phyloP scores from a whole-genome alignment of 495 filamentous ascomycete species.

The Talaromyces proteolyticus region DNA sequence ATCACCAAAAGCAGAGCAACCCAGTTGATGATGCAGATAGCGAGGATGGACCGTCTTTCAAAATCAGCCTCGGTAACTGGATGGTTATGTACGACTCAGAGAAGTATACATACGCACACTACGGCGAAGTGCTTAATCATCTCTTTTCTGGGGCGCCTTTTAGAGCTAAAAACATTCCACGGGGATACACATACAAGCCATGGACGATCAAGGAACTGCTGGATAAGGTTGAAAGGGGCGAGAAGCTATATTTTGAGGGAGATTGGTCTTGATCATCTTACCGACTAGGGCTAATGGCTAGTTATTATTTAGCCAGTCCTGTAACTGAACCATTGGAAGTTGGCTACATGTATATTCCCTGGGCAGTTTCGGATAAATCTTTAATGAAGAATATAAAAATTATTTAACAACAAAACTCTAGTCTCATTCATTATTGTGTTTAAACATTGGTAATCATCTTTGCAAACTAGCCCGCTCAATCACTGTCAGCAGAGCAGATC shows the following conservation, averaged over 20 bases:
- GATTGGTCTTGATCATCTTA: slow-evolving; percentile 5
- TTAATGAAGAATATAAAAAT: too few species aligned
- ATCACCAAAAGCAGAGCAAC: slow-evolving; percentile 48
- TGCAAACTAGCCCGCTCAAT: too few species aligned
- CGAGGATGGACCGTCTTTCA: slow-evolving; percentile 51
- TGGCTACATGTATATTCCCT: too few species aligned
- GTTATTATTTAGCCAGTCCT: too few species aligned
- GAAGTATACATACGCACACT: slow-evolving; percentile 49
- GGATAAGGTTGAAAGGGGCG: slow-evolving; percentile 25
- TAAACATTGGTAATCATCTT: too few species aligned
- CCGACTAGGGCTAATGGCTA: too few species aligned
- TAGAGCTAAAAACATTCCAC: slow-evolving; percentile 28
- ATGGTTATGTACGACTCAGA: slow-evolving; percentile 59
- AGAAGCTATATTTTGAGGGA: slow-evolving; percentile 16
- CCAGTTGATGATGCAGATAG: slow-evolving; percentile 51
- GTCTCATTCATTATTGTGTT: too few species aligned
- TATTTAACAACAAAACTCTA: too few species aligned
- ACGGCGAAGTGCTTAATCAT: slow-evolving; percentile 32
- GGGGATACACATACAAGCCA: slow-evolving; percentile 38
- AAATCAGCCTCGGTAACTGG: slow-evolving; percentile 52
- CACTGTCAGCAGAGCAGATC: too few species aligned
- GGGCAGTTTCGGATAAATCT: too few species aligned
- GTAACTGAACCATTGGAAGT: too few species aligned
- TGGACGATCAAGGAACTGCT: slow-evolving; percentile 41
- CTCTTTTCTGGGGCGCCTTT: slow-evolving; percentile 30